These are phyloP conservation scores for Immersiporthe knoxdaviesiana DNA, from an alignment of 2,329 filamentous ascomycete genomes.

Conservation along the genomic window DNA sequence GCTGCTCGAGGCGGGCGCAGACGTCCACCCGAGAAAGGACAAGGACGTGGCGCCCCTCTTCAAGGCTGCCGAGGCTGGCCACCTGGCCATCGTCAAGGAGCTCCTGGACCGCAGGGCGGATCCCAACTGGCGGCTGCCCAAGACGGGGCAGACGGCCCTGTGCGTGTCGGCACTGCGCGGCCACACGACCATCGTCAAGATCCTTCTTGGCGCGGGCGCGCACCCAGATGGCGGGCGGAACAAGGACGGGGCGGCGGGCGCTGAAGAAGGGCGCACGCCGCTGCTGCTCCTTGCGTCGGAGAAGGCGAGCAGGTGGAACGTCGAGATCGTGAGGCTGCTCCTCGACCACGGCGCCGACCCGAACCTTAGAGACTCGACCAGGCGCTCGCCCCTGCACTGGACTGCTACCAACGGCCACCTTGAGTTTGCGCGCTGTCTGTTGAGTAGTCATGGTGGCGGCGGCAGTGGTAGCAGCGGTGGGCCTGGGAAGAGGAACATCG, in stretches of 20 bases:
- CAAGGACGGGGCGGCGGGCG: constrained; percentile 50
- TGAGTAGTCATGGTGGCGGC: constrained; percentile 35
- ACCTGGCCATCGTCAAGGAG: constrained; percentile 40
- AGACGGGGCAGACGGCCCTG: constrained; percentile 41
- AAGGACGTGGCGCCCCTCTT: constrained; percentile 42
- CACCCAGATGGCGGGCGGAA: constrained; percentile 40
- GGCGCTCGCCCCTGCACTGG: constrained; percentile 60
- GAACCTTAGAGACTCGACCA: constrained; percentile 49
- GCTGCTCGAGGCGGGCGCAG: constrained; percentile 44
- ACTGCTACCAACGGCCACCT: constrained; percentile 60
- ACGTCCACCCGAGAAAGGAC: constrained; percentile 40
- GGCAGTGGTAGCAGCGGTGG: constrained; percentile 7
- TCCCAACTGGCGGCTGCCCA: constrained; percentile 35
- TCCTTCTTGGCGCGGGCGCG: constrained; percentile 40
- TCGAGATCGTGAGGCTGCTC: constrained; percentile 49
- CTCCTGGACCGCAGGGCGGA: constrained; percentile 41
- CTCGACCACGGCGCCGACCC: constrained; percentile 39
- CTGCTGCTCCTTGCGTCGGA: constrained; percentile 43
- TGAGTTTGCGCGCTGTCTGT: constrained; percentile 50
- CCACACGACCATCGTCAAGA: constrained; percentile 39
- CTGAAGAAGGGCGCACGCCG: constrained; percentile 45
- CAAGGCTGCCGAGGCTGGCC: constrained; percentile 44
- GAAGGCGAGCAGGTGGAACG: constrained; percentile 41
- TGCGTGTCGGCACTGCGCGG: constrained; percentile 42
- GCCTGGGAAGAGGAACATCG: constrained; percentile 37